Base-by-base conservation (phyloP, 169 alveolate genomes). In the Plasmodium chabaudi region DNA sequence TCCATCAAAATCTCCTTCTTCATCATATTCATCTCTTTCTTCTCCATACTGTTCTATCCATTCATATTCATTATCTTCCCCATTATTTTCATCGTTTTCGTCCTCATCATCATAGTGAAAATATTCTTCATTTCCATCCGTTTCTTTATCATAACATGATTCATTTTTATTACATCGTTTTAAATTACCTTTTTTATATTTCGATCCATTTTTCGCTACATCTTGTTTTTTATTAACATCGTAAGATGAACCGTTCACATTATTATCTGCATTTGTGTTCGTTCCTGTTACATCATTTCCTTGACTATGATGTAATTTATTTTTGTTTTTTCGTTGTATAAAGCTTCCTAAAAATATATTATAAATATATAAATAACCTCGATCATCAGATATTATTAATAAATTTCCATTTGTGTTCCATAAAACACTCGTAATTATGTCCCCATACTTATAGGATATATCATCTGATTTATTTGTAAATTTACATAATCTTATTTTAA, bases 261-360 rank as follows among this genome's bases (percentile, higher is more conserved):
- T 51, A 9, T 51, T 51, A 6, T 15, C 21, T 3, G 39, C 9
- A 44, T 67, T 19, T 67, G 61, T 49, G 34, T 67, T 27, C 1
- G 77, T 7, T 34, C 42, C 42, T 34, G 42, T 34, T 2, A 34
- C 4, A 34, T 34, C 42, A 34, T 5, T 5, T 1, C 5, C 39
- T 9, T 25, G 23, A 7, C 6, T 46, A 17, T 42, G n/a, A 21
- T 49, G 21, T n/a, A 34, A 42, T 10, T 53, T 25, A 21, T 59
- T 72, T 2, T 49, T 21, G 1, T 49, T 10, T 55, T 21, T 64
- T 55, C 6, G 39, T 39, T 13, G 42, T 63, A 77, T 19, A 44
- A 77, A 77, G n/a, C 23, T 44, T 3, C 88, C 88, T 34, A 77
- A 77, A 15, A 77, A 77, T 13, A 77, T 77, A 47, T 57, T 77